Conservation (phyloP, 1,284 basidiomycete species). For the Microbotryum scabiosae region DNA sequence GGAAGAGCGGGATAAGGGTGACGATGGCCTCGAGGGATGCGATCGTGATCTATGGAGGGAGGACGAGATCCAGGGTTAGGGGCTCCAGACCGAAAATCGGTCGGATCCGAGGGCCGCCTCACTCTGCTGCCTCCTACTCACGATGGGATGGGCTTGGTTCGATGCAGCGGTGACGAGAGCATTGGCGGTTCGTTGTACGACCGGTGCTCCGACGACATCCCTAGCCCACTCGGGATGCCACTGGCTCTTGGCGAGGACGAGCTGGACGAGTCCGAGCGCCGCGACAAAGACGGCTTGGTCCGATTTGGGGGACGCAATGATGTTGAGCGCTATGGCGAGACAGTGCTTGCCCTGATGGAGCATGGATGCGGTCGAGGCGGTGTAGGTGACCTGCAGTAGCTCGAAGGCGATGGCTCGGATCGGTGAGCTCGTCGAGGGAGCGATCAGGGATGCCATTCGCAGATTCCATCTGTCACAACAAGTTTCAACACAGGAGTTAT, state of each 20-base stretch:
- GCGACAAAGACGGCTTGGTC: conserved; percentile 12
- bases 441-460: conserved; percentile 16
- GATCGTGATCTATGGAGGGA: conserved; percentile 9
- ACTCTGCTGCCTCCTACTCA: not conserved
- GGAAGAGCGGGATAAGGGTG: conserved; percentile 23
- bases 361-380: conserved; percentile 14
- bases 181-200: conserved; percentile 20
- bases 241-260: conserved; percentile 20
- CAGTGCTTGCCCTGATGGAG: conserved; percentile 12
- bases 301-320: conserved; percentile 14
- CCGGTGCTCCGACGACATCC: conserved; percentile 24
- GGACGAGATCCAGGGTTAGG: not conserved
- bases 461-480: conserved; percentile 18
- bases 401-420: conserved; percentile 21
- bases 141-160: not conserved
- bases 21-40: conserved; percentile 15
- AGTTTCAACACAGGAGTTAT: not conserved
- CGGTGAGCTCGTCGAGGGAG: conserved; percentile 2
- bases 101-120: not conserved
- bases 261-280: conserved; percentile 12
- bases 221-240: conserved; percentile 29
- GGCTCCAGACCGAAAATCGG: not conserved
- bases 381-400: conserved; percentile 17
- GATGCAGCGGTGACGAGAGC: conserved; percentile 10
- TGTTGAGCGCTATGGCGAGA: conserved; percentile 6